Base-by-base conservation (phyloP, 345 rosid genomes). In the Pseudoturritis turrita region DNA sequence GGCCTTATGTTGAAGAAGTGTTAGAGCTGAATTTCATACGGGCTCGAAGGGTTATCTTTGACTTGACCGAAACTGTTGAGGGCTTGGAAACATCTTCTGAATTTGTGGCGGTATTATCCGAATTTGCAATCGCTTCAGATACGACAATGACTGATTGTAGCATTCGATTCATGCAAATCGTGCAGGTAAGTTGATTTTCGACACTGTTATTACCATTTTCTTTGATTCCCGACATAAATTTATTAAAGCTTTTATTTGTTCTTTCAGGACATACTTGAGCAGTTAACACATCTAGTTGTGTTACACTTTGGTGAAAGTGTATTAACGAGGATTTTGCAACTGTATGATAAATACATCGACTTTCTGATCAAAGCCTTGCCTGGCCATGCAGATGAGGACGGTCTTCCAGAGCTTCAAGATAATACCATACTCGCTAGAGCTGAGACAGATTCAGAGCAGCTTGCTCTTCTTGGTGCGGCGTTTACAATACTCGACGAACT, bases 381-480 rank as follows among this genome's bases (percentile, higher is more conserved):
- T 18, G 89, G 96, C 59, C 93, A 97, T 46, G 84, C 92, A 5
- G 98, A 95, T 51, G 99, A 95, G 49, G 98, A 95, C 70, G 85
- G 77, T 79, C 88, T 89, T 23, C 78, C 84, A 0, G 99, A 91
- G 80, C 84, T 88, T 60, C 91, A 91, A 81, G 96, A 89, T 63
- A 41, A 43, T 45, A 77, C 63, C 28, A 71, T 83, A 71, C 84
- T 84, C 10, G 87, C 88, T 57, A 84, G 93, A 83, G 93, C 89
- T 72, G 98, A 91, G 84, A 95, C 97, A 1, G 99, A 95, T 77
- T 81, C 96, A 0, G 92, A 95, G 77, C 91, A 89, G 78, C 96
- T 95, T 72, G 88, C 93, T 18, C 87, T 95, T 81, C 81, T 95
- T 77, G 99, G 99, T 74, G 79, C 85, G 65, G 97, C 99, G 37